Evolutionary conservation across 768 basidiomycete genomes (phyloP).

Genomic region (Albatrellus ellisii): DNA sequence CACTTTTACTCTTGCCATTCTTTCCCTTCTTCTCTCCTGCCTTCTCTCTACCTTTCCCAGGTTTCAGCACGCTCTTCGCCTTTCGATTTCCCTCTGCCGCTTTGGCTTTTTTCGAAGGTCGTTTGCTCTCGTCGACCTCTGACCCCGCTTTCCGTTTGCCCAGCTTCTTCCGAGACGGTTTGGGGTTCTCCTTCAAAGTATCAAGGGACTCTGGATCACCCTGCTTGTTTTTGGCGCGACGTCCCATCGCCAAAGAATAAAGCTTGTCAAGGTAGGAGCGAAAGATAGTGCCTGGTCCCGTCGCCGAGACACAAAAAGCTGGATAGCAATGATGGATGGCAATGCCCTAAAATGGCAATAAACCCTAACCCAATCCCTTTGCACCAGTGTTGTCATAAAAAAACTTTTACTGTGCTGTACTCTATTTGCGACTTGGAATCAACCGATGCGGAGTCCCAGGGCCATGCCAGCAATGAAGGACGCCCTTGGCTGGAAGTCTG

Average conservation of each 20-base stretch:
- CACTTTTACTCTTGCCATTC: slow-evolving; percentile 13
- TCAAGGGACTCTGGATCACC: slow-evolving; percentile 46
- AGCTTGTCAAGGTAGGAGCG: neutral
- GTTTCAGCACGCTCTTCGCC: neutral
- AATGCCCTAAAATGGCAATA: no score
- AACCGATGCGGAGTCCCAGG: slow-evolving; percentile 76
- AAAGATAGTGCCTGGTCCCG: neutral
- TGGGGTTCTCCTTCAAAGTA: slow-evolving; percentile 22
- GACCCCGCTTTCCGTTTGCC: slow-evolving; percentile 63
- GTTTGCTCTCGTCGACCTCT: slow-evolving; percentile 17
- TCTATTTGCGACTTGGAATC: neutral
- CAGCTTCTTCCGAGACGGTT: slow-evolving; percentile 36
- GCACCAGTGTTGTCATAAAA: no score
- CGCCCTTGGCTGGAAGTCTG: slow-evolving; percentile 86
- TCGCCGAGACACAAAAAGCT: no score
- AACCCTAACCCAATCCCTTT: no score
- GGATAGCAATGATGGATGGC: no score
- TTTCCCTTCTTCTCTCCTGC: slow-evolving; percentile 8
- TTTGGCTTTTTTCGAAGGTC: slow-evolving; percentile 26
- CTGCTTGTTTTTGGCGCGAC: slow-evolving; percentile 80
- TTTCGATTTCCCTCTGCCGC: slow-evolving; percentile 17
- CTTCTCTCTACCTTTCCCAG: slow-evolving; percentile 9
- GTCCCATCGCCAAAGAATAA: slow-evolving; percentile 42
- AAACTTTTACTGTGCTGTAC: no score
- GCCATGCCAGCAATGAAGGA: slow-evolving; percentile 77